Evolutionary conservation across 2,329 filamentous ascomycete species (phyloP).

Genomic region (Celoporthe dispersa): DNA sequence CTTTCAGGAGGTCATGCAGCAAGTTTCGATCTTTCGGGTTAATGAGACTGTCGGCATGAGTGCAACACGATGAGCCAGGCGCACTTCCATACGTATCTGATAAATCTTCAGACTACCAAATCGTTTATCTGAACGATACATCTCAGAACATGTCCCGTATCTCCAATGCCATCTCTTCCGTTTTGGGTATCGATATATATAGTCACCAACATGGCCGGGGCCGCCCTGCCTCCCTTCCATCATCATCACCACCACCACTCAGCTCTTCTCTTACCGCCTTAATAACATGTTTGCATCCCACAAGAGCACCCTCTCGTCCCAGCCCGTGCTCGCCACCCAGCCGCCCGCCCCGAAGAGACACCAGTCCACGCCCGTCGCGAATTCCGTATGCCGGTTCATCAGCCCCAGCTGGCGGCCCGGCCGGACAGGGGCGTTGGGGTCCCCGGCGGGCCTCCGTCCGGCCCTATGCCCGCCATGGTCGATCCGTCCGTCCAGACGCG

Average conservation of each 20-base stretch:
- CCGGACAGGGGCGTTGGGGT: conserved; percentile 43
- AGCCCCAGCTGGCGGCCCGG: conserved; percentile 76
- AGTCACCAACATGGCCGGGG: not conserved
- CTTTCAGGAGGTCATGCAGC: not conserved
- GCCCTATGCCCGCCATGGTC: conserved; percentile 33
- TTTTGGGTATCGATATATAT: conserved; percentile 29
- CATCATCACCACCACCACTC: not conserved
- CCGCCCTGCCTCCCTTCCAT: not conserved
- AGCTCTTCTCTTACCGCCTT: conserved; percentile 28
- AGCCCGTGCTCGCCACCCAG: conserved; percentile 92
- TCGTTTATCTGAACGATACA: not conserved
- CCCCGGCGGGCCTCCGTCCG: conserved; percentile 24
- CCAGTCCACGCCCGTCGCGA: conserved; percentile 96
- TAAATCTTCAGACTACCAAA: not conserved
- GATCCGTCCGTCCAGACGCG: conserved; percentile 85
- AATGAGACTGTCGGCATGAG: not conserved
- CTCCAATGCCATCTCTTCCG: not conserved
- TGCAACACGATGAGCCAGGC: not conserved
- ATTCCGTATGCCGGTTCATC: conserved; percentile 95
- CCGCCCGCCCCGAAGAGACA: conserved; percentile 94
- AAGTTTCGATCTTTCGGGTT: not conserved
- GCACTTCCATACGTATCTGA: not conserved
- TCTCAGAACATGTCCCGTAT: not conserved
- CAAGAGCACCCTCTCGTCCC: conserved; percentile 89
- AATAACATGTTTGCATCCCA: conserved; percentile 78